phyloP scores from a whole-genome alignment of 352 stramenopile species.

The Phytophthora aleatoria region DNA sequence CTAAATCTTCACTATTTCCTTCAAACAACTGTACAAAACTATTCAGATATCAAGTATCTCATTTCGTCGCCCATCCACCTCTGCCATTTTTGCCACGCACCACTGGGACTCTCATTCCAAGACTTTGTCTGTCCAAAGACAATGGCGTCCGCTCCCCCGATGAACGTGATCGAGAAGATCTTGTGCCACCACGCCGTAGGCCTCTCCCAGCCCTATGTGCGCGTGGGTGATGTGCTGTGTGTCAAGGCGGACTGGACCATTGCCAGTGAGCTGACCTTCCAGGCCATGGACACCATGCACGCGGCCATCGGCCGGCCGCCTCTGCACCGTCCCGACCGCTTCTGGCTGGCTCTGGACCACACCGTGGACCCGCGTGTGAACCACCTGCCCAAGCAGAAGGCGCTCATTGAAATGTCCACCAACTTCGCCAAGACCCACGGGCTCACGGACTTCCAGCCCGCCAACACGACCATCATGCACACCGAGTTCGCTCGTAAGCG shows the following conservation, averaged over 20 bases:
- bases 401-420: slow-evolving; percentile 80
- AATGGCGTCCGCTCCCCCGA: slow-evolving; percentile 50
- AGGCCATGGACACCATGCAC: slow-evolving; percentile 86
- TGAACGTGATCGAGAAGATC: slow-evolving; percentile 91
- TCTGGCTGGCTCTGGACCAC: slow-evolving; percentile 86
- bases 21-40: background rate
- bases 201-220: slow-evolving; percentile 50
- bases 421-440: slow-evolving; percentile 75
- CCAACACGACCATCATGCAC: slow-evolving; percentile 90
- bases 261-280: slow-evolving; percentile 80
- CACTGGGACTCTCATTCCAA: slow-evolving; percentile 33
- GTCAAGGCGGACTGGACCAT: slow-evolving; percentile 84
- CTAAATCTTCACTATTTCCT: background rate
- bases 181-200: slow-evolving; percentile 53
- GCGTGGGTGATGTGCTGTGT: slow-evolving; percentile 76
- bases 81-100: slow-evolving; percentile 20
- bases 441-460: slow-evolving; percentile 78
- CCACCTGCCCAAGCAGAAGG: slow-evolving; percentile 76
- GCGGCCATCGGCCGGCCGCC: slow-evolving; percentile 70
- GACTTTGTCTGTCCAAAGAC: slow-evolving; percentile 32
- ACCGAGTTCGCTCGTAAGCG: slow-evolving; percentile 82
- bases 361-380: slow-evolving; percentile 83
- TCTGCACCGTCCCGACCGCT: slow-evolving; percentile 79
- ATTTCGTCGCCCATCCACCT: background rate
- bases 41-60: background rate